Percentiles rank a stretch among this genome's conserved stretches.
Evolutionary conservation across 148 eudicot species (phyloP).

Genomic region (Salicornia ramosissima): DNA sequence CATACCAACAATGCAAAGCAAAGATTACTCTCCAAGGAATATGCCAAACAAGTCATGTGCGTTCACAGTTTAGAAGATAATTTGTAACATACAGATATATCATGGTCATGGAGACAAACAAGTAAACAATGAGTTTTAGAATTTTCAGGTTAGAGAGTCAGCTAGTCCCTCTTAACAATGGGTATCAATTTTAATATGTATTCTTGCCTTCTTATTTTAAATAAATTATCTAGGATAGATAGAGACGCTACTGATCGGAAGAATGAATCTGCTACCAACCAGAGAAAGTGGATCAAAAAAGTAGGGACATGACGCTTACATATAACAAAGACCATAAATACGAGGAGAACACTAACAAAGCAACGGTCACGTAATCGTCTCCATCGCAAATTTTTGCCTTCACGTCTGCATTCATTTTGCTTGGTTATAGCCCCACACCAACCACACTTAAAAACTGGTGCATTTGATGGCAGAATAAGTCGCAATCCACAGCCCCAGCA

Average conservation of each 20-base stretch:
- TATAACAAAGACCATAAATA: constrained; percentile 69
- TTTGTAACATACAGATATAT: background rate
- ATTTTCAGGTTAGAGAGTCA: background rate
- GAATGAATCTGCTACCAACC: background rate
- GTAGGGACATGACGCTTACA: constrained; percentile 39
- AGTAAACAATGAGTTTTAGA: background rate
- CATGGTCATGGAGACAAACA: background rate
- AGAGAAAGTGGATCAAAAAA: background rate
- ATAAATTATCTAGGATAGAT: background rate
- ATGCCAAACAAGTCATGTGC: background rate
- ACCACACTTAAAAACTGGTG: constrained; percentile 79
- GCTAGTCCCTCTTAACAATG: background rate
- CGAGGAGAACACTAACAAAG: constrained; percentile 55
- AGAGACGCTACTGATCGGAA: background rate
- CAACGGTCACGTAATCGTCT: constrained; percentile 69
- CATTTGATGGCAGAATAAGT: constrained; percentile 70
- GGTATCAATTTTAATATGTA: background rate
- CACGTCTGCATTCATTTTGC: constrained; percentile 41
- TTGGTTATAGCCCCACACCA: constrained; percentile 99
- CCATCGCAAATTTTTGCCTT: constrained; percentile 52
- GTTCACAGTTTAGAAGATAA: background rate
- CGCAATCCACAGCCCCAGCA: constrained; percentile 99
- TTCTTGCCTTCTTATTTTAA: background rate
- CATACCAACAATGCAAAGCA: background rate
- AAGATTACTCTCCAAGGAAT: background rate